These are phyloP conservation scores for Rubroboletus satanas DNA, from an alignment of 768 basidiomycete genomes.

Conservation along the genomic window DNA sequence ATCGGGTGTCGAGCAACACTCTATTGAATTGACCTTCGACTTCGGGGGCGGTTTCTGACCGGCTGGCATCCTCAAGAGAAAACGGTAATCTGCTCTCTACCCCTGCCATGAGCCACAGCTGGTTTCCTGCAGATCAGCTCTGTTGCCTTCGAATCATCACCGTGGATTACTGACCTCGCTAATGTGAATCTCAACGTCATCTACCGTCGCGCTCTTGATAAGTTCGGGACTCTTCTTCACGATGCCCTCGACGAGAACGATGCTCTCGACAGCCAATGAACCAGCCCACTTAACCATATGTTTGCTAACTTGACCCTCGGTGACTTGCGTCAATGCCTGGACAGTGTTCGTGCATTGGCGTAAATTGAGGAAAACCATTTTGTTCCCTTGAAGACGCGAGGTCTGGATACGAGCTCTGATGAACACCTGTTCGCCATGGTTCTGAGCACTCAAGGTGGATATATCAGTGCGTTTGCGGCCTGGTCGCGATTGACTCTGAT, in stretches of 20 bases:
- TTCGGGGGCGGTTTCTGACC: constrained; percentile 72
- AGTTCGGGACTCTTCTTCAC: constrained; percentile 74
- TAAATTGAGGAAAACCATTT: constrained; percentile 91
- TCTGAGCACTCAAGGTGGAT: constrained; percentile 51
- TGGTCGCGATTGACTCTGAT: constrained; percentile 84
- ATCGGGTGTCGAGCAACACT: constrained; percentile 88
- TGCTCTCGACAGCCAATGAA: constrained; percentile 75
- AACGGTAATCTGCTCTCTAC: constrained; percentile 83
- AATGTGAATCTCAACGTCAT: constrained; percentile 84
- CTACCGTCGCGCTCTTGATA: constrained; percentile 90
- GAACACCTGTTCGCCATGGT: constrained; percentile 71
- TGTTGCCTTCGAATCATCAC: neutral
- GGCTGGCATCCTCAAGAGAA: constrained; percentile 86
- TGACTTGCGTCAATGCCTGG: constrained; percentile 75
- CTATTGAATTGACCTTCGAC: constrained; percentile 63
- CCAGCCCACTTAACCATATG: constrained; percentile 97
- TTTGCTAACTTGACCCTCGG: constrained; percentile 79
- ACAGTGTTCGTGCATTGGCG: constrained; percentile 85
- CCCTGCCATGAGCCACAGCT: constrained; percentile 82
- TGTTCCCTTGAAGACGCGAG: constrained; percentile 87
- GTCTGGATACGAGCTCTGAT: constrained; percentile 91
- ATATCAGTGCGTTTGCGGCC: constrained; percentile 62
- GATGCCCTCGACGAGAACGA: constrained; percentile 84
- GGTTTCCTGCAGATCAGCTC: neutral
- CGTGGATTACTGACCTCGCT: constrained; percentile 52